Percentiles rank a stretch among this genome's conserved stretches.
These are phyloP conservation scores for Globisporangium perplexum DNA, from an alignment of 352 stramenopile genomes.

Conservation along the genomic window DNA sequence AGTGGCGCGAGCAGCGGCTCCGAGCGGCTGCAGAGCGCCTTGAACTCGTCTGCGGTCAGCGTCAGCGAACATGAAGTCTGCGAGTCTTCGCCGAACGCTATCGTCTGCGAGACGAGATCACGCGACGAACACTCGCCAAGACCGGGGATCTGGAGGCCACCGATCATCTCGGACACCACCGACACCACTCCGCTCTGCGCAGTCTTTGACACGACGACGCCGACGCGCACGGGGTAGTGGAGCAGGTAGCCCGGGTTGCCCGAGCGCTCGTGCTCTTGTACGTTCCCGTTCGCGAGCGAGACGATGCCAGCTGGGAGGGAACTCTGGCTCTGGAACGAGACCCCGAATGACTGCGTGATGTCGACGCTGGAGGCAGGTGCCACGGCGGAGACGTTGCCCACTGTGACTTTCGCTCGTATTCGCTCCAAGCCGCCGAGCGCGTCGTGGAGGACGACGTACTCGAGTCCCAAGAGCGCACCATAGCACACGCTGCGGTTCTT, in stretches of 20 bases:
- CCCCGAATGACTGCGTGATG: constrained; percentile 25
- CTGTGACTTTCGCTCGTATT: constrained; percentile 15
- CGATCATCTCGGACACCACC: constrained; percentile 25
- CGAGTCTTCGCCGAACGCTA: constrained; percentile 35
- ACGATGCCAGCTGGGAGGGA: constrained; percentile 10
- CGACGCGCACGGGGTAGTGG: constrained; percentile 30
- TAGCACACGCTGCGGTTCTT: constrained; percentile 10
- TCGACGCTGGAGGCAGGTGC: not conserved
- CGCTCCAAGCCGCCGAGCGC: constrained; percentile 20
- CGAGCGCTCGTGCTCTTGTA: constrained; percentile 27
- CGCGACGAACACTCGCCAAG: constrained; percentile 21
- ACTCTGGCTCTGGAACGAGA: constrained; percentile 22
- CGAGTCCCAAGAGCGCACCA: constrained; percentile 18
- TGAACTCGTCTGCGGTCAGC: constrained; percentile 20
- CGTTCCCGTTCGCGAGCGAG: constrained; percentile 28
- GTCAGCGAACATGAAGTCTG: constrained; percentile 25
- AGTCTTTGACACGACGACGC: constrained; percentile 13
- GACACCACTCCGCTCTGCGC: not conserved
- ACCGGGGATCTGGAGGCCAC: constrained; percentile 20
- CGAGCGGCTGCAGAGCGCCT: constrained; percentile 18
- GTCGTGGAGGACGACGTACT: constrained; percentile 28
- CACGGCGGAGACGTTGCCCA: constrained; percentile 15
- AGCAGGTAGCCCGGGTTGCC: constrained; percentile 33
- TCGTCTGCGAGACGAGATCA: not conserved
- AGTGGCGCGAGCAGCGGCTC: constrained; percentile 15